Base-by-base conservation (phyloP, 257 asterid species). In the Parsonsia alboflavescens region DNA sequence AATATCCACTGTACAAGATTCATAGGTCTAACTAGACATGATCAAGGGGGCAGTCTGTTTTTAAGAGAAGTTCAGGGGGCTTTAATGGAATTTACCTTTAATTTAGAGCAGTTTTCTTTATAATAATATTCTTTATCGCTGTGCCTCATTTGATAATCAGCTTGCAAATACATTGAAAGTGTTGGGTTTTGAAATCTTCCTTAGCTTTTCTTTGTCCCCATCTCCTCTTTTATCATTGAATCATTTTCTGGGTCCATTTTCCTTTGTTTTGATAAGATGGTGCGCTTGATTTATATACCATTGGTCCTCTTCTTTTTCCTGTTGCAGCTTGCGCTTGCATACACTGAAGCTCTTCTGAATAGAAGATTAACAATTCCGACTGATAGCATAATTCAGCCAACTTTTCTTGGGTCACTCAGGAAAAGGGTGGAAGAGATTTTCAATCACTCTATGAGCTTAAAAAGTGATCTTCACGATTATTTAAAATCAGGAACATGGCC, bases 391-490 rank as follows among this genome's bases (percentile, higher is more conserved):
- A 76, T 94, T 76, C 97, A 90, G 86, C 76, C 96, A 16, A 85
- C 91, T 66, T 94, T 92, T 83, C 89, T 94, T 63, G 98, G 96
- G 64, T 82, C 92, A 67, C 84, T 94, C 70, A 81, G 80, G 88
- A 90, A 94, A 84, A 90, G 96, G 71, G 88, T 94, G 5, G 98
- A 92, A 77, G 96, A 90, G 63, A 81, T 92, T 64, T 71, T 94
- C 59, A 83, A 75, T 76, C 65, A 68, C 49, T 85, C 82, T 46
- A 59, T 46, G 8, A 79, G 76, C 74, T 72, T 84, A 54, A 78
- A 66, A 24, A 53, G 74, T 57, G 79, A 84, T 82, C 59, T 92
- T 41, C 56, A 56, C 10, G 73, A 81, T 52, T 92, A 92, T 72
- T 50, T 83, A 7, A 81, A 54, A 54, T 80, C 87, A 12, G 96